These are phyloP conservation scores for Candida wancherniae DNA, from an alignment of 805 yeast genomes.

Conservation along the genomic window DNA sequence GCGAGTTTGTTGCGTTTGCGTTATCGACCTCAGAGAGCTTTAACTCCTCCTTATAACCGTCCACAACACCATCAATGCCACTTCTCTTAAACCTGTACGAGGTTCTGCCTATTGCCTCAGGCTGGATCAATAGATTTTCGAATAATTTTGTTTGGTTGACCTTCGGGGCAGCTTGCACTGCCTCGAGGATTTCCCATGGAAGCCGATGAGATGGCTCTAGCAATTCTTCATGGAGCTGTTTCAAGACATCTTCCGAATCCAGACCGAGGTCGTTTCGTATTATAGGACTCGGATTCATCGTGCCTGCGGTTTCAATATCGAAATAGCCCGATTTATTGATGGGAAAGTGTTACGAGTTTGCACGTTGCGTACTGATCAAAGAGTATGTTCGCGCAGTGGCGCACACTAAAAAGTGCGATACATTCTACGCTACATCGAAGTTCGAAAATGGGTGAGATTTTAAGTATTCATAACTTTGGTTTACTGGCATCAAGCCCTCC, in stretches of 20 bases:
- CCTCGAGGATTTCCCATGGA: conserved; percentile 66
- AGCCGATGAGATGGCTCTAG: conserved; percentile 61
- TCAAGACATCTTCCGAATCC: conserved; percentile 2
- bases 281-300: too few species aligned
- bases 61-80: conserved; percentile 73
- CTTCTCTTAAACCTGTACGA: conserved; percentile 61
- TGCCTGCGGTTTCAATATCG: too few species aligned
- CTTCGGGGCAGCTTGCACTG: conserved; percentile 55
- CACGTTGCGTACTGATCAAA: too few species aligned
- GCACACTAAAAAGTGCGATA: too few species aligned
- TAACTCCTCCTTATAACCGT: conserved; percentile 54
- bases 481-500: conserved; percentile 47
- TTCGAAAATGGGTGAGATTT: too few species aligned
- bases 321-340: too few species aligned
- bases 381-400: too few species aligned
- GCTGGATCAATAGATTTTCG: conserved; percentile 49
- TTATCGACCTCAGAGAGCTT: conserved; percentile 41
- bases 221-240: conserved; percentile 29
- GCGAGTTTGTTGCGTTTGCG: conserved; percentile 62
- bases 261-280: not conserved
- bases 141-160: conserved; percentile 34
- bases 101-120: conserved; percentile 60
- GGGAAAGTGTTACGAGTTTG: too few species aligned
- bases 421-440: too few species aligned
- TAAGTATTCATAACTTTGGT: conserved; percentile 44